Percentiles rank a stretch among this genome's conserved stretches.
Conservation (phyloP, 1,284 basidiomycete genomes). For the Caloboletus inedulis region DNA sequence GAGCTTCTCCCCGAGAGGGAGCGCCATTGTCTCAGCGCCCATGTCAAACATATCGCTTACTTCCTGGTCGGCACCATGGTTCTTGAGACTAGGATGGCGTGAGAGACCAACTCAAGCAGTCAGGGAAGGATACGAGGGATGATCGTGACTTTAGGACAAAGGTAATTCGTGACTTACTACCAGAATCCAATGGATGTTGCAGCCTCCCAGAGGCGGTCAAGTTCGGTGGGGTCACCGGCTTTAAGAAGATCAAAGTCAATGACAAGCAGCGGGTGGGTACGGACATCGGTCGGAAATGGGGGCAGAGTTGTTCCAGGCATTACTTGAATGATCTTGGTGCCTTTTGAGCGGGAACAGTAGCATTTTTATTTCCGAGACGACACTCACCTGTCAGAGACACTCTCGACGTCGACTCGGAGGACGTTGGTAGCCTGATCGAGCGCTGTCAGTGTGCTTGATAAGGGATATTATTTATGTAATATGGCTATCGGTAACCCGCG, state of each 20-base stretch:
- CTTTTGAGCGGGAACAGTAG: not conserved
- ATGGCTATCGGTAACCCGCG: no score
- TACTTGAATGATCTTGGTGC: not conserved
- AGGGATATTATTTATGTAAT: no score
- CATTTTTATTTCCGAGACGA: not conserved
- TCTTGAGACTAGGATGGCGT: constrained; percentile 47
- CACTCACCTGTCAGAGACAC: not conserved
- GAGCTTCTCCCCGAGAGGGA: constrained; percentile 62
- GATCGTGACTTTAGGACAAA: not conserved
- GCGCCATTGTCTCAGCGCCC: constrained; percentile 52
- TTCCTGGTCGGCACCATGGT: constrained; percentile 56
- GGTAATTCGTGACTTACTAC: constrained; percentile 42
- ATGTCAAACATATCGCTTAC: constrained; percentile 59
- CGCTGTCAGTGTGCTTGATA: no score
- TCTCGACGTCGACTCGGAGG: not conserved
- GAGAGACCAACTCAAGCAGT: not conserved
- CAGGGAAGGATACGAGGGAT: not conserved
- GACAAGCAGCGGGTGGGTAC: constrained; percentile 48
- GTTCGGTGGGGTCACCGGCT: constrained; percentile 37
- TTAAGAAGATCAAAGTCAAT: constrained; percentile 48
- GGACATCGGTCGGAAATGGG: constrained; percentile 48
- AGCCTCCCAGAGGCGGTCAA: constrained; percentile 49
- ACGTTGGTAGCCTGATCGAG: no score
- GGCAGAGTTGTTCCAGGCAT: constrained; percentile 32
- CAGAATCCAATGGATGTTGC: constrained; percentile 52